Percentiles rank a stretch among this genome's conserved stretches.
Conservation (phyloP, 441 rosid species). For the Corymbia citriodora region DNA sequence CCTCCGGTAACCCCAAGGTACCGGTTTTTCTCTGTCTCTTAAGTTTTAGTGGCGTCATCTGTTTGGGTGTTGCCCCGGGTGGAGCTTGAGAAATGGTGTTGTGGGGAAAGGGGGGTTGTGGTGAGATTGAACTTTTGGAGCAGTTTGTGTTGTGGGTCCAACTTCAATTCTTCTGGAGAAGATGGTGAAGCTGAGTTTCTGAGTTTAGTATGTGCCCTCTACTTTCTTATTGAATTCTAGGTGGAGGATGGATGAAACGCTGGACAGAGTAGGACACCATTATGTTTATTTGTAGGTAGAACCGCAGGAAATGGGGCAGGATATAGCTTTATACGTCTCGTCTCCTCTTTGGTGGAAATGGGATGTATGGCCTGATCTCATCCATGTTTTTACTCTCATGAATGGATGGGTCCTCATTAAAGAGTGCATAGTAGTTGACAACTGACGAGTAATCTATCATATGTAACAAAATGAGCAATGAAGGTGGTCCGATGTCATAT, state of each 20-base stretch:
- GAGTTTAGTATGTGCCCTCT: background rate
- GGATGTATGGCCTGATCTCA: too few relatives aligned
- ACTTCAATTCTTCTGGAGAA: background rate
- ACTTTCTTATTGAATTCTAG: background rate
- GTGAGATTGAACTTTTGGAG: background rate
- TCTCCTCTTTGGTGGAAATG: too few relatives aligned
- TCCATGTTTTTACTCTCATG: too few relatives aligned
- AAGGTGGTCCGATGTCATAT: too few relatives aligned
- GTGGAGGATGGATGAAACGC: background rate
- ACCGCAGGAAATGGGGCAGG: background rate
- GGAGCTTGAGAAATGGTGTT: background rate
- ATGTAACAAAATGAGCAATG: too few relatives aligned
- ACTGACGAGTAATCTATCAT: too few relatives aligned
- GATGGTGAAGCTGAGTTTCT: background rate
- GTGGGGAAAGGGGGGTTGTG: background rate
- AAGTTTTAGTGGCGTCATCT: background rate
- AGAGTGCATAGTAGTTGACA: too few relatives aligned
- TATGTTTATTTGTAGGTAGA: background rate
- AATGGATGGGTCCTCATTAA: too few relatives aligned
- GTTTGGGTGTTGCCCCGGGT: background rate
- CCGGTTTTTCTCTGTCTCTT: background rate
- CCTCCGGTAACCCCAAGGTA: conserved; percentile 84
- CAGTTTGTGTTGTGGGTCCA: background rate
- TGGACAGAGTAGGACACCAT: background rate
- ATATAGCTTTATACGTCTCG: background rate